Evolutionary conservation across 1,139 yeast genomes (phyloP).

Genomic region (Geotrichum cucujoidarum): DNA sequence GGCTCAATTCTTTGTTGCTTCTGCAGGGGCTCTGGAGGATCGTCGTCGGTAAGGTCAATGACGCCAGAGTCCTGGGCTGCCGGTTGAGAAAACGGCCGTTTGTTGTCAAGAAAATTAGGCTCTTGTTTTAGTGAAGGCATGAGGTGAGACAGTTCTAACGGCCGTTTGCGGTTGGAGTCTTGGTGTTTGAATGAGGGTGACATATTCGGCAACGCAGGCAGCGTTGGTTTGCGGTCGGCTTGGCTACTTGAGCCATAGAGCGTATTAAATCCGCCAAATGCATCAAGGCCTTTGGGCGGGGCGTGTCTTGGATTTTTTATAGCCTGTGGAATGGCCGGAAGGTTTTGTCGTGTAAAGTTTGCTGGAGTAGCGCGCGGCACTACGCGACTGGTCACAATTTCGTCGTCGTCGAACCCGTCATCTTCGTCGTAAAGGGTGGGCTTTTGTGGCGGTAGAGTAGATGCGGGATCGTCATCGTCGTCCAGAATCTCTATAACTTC

Average conservation of each 20-base stretch:
- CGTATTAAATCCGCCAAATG: not conserved
- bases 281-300: not conserved
- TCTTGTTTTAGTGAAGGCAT: too few relatives aligned
- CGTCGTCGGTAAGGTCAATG: conserved; percentile 11
- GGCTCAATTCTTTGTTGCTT: too few relatives aligned
- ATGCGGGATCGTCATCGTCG: conserved; percentile 1
- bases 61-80: conserved; percentile 1
- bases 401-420: conserved; percentile 11
- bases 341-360: not conserved
- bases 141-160: too few relatives aligned
- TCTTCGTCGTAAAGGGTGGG: not conserved
- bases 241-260: too few relatives aligned
- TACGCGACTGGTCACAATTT: not conserved
- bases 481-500: conserved; percentile 12
- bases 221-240: too few relatives aligned
- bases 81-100: not conserved
- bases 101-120: not conserved
- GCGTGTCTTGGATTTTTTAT: not conserved
- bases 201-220: too few relatives aligned
- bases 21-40: not conserved
- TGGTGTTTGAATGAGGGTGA: not conserved
- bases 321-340: not conserved
- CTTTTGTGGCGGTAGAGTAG: not conserved
- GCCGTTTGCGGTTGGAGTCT: not conserved
- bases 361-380: not conserved